A percentile compares a stretch with the other conserved stretches of the same genome.
These are phyloP conservation scores for Hordeum vulgare DNA, from an alignment of 176 grass and related monocot genomes.

Conservation along the genomic window MorexV3_pseudomolecules_assembly NC_058522.1:441918073-441918572, in stretches of 20 bases:
- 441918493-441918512: conserved; percentile 93
- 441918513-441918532: conserved; percentile 91
- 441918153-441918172: neutral
- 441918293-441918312: conserved; percentile 89
- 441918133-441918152: neutral
- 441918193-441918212: neutral
- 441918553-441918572: conserved; percentile 84
- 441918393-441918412: conserved; percentile 96
- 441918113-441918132: conserved; percentile 15
- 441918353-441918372: conserved; percentile 95
- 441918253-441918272: conserved; percentile 90
- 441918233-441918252: conserved; percentile 92
- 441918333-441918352: conserved; percentile 99
- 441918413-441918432: conserved; percentile 99
- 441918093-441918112: conserved; percentile 99
- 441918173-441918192: neutral
- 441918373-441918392: conserved; percentile 84
- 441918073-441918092: conserved; percentile 89
- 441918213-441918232: conserved; percentile 58
- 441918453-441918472: conserved; percentile 90
- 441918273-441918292: conserved; percentile 98
- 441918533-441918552: conserved; percentile 80
- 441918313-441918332: conserved; percentile 85
- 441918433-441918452: conserved; percentile 96
- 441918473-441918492: conserved; percentile 96